Conservation (phyloP, 2,329 filamentous ascomycete genomes). For the Xylaria arbuscula region DNA sequence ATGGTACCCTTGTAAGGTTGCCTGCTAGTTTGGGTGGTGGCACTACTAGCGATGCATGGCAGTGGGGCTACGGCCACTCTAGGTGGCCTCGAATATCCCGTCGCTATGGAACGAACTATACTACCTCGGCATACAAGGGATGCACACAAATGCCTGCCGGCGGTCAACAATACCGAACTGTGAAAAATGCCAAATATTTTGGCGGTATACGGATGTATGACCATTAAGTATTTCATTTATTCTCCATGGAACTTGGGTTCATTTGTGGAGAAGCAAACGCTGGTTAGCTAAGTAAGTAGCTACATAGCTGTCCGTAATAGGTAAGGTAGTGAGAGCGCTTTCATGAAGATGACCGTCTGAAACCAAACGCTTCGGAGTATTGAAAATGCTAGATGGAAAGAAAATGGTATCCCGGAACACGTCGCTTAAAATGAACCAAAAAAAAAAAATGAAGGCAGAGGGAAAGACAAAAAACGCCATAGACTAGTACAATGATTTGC, state of each 20-base stretch:
- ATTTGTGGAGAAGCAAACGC: neutral
- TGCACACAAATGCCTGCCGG: slow-evolving; percentile 23
- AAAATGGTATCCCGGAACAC: slow-evolving; percentile 5
- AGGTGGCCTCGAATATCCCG: too few relatives aligned
- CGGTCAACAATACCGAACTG: slow-evolving; percentile 11
- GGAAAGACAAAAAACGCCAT: neutral
- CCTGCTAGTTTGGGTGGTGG: too few relatives aligned
- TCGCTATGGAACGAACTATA: neutral
- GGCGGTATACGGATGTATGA: slow-evolving; percentile 4
- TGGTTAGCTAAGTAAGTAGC: slow-evolving; percentile 6
- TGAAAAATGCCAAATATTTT: slow-evolving; percentile 9
- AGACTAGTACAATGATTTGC: slow-evolving; percentile 29
- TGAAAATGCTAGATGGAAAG: neutral
- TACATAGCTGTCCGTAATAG: neutral
- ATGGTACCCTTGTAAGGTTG: too few relatives aligned
- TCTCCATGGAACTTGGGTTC: neutral
- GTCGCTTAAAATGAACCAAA: slow-evolving; percentile 3
- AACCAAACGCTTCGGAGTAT: neutral
- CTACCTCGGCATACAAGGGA: too few relatives aligned
- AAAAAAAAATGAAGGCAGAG: neutral
- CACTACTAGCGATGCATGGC: too few relatives aligned
- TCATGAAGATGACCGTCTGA: neutral
- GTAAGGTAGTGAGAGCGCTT: neutral
- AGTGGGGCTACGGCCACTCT: too few relatives aligned
- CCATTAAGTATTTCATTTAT: neutral